These are phyloP conservation scores for Ceriops tagal DNA, from an alignment of 345 rosid species.

Conservation along the genomic window DNA sequence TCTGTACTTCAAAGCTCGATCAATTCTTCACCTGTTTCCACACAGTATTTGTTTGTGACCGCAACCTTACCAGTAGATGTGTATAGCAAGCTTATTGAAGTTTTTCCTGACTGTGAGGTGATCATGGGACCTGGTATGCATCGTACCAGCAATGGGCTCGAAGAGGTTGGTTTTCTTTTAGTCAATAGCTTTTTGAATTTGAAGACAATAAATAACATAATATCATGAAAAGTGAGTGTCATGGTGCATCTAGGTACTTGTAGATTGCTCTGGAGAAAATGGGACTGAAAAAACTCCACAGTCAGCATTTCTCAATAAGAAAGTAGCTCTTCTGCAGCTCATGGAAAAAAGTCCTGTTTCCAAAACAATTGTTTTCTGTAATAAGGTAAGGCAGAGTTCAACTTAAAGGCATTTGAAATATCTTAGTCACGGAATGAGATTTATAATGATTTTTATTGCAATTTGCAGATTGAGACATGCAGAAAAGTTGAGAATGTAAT, in stretches of 20 bases:
- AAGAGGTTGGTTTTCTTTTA: conserved; percentile 58
- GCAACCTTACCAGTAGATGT: conserved; percentile 83
- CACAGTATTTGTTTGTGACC: conserved; percentile 85
- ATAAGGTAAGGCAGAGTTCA: conserved; percentile 50
- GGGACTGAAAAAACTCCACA: conserved; percentile 59
- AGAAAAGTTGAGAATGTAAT: conserved; percentile 88
- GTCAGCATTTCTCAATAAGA: conserved; percentile 77
- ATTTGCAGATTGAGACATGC: conserved; percentile 83
- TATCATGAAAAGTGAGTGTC: conserved; percentile 8
- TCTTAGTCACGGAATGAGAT: background rate
- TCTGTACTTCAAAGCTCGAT: conserved; percentile 65
- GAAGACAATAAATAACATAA: conserved; percentile 5
- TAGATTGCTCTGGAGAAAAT: conserved; percentile 88
- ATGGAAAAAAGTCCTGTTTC: conserved; percentile 54
- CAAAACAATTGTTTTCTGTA: conserved; percentile 82
- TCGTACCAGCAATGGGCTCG: conserved; percentile 72
- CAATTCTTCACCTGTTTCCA: conserved; percentile 58
- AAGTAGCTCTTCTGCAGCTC: conserved; percentile 69
- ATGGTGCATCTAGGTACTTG: conserved; percentile 53
- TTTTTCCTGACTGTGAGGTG: conserved; percentile 79
- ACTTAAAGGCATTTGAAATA: background rate
- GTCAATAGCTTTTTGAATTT: background rate
- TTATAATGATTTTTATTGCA: background rate
- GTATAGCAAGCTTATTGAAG: conserved; percentile 79
- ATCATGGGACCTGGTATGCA: conserved; percentile 94